Evolutionary conservation across 2,329 filamentous ascomycete species (phyloP).

Genomic region (Cytospora mali): DNA sequence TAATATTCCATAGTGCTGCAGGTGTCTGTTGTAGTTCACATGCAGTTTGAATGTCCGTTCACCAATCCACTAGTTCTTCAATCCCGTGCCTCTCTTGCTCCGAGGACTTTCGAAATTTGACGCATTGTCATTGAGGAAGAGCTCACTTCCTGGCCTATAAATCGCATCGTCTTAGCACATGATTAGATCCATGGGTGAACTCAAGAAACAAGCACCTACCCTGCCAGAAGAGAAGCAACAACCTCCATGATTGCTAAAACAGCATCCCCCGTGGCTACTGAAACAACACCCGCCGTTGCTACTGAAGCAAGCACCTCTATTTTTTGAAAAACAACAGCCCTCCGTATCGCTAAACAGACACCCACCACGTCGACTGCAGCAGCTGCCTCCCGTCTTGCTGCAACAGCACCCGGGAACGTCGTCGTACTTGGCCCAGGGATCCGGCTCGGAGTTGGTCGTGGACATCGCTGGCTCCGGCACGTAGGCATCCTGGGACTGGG

Average conservation of each 20-base stretch:
- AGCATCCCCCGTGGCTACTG: too few species aligned
- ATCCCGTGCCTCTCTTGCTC: too few species aligned
- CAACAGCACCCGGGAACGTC: conserved; percentile 2
- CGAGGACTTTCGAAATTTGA: too few species aligned
- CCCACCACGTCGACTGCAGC: conserved; percentile 20
- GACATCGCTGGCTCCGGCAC: background rate
- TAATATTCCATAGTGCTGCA: too few species aligned
- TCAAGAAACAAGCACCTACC: background rate
- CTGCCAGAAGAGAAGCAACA: background rate
- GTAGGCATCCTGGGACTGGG: background rate
- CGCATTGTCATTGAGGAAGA: too few species aligned
- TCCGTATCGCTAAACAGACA: conserved; percentile 24
- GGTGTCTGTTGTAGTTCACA: too few species aligned
- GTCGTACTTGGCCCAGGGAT: conserved; percentile 9
- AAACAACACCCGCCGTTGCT: background rate
- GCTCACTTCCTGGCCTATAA: background rate
- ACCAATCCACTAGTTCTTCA: too few species aligned
- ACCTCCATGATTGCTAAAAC: background rate
- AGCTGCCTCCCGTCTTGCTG: conserved; percentile 22
- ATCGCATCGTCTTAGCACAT: background rate
- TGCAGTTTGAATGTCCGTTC: too few species aligned
- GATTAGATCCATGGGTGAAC: background rate
- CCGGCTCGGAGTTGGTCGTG: background rate
- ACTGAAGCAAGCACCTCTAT: conserved; percentile 15
- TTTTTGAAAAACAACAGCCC: conserved; percentile 21